Evolutionary conservation across 495 filamentous ascomycete genomes (phyloP).

Genomic region (Xylona heveae): DNA sequence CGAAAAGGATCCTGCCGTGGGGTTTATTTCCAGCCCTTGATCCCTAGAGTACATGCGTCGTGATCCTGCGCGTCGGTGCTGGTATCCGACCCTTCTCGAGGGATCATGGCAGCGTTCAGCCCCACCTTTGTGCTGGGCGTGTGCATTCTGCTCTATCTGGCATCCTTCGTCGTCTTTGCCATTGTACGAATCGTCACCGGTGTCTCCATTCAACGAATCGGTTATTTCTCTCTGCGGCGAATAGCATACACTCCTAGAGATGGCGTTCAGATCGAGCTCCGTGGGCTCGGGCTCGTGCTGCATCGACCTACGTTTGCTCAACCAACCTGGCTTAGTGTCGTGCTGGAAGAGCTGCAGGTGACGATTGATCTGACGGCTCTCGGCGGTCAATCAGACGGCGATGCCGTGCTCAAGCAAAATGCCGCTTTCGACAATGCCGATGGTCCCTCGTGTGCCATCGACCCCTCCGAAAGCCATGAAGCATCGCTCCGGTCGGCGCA

Average conservation of each 20-base stretch:
- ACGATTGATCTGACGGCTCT: slow-evolving; percentile 44
- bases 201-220: slow-evolving; percentile 85
- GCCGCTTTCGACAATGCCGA: neutral
- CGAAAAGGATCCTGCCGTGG: too few relatives aligned
- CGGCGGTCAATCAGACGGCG: neutral
- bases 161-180: slow-evolving; percentile 83
- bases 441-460: too few relatives aligned
- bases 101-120: slow-evolving; percentile 34
- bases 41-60: too few relatives aligned
- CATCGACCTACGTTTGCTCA: slow-evolving; percentile 91
- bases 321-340: slow-evolving; percentile 88
- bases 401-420: neutral
- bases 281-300: slow-evolving; percentile 66
- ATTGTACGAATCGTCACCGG: slow-evolving; percentile 81
- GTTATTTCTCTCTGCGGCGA: slow-evolving; percentile 74
- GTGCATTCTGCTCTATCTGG: slow-evolving; percentile 68
- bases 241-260: slow-evolving; percentile 72
- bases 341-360: slow-evolving; percentile 64
- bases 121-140: slow-evolving; percentile 71
- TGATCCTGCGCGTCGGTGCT: too few relatives aligned
- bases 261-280: slow-evolving; percentile 74
- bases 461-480: too few relatives aligned
- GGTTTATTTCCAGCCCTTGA: too few relatives aligned
- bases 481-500: too few relatives aligned
- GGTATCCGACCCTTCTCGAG: too few relatives aligned